Base-by-base conservation (phyloP, 352 stramenopile genomes). In the Globisporangium nunn region DNA sequence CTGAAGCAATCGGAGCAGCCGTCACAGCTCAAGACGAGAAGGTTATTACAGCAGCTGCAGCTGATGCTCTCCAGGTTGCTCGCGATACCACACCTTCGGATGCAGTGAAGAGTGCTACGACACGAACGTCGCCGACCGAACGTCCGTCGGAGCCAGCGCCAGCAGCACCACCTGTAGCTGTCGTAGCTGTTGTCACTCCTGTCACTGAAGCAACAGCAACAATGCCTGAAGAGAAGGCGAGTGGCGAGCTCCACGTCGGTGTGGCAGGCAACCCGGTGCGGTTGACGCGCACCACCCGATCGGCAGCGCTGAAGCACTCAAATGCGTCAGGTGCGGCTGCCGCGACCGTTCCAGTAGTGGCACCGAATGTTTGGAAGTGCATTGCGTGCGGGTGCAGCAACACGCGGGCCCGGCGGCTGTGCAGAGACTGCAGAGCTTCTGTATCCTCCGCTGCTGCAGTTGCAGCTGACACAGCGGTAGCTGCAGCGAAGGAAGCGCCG, bases 381-480 rank as follows among this genome's bases (percentile, higher is more conserved):
- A 63, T 61, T 23, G 70, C 59, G 8, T 89, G 79, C 47, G 71
- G 68, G 6, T 83, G 72, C 55, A 70, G 68, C 31, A 89, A 89
- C 54, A 59, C 67, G 12, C 67, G 71, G 50, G 70, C 72, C 4
- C 66, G 67, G n/a, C 70, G 65, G 23, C 46, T 71, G 40, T 89
- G 79, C 59, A 74, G 66, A 4, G 68, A 72, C n/a, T 89, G 79
- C 41, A 56, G 65, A 7, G 66, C 60, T 18, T 37, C 60, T 6
- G 79, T 62, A 23, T 58, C 58, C n/a, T 58, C 58, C n/a, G 49
- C 57, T n/a, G 47, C 52, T 31, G 14, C 68, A 68, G 55, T 66
- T 50, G 46, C 23, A 23, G 23, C 12, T 4, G 2, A 28, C 23
- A 28, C 14, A 31, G 2, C 41, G 0, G n/a, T 39, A 30, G 6